Conservation (phyloP, 495 filamentous ascomycete species). For the Penicillium mononematosum region DNA sequence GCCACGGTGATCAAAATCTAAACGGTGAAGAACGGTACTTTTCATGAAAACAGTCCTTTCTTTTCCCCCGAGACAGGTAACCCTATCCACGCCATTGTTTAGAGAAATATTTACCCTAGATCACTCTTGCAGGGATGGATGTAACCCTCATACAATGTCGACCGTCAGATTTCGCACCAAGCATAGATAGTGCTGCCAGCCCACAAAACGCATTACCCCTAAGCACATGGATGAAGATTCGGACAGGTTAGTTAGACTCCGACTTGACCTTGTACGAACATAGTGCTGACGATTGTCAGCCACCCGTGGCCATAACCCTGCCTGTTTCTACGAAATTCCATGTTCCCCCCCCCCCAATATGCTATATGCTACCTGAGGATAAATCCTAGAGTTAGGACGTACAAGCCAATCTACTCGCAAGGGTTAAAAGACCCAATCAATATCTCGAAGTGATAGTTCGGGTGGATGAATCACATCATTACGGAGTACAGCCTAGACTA, state of each 20-base stretch:
- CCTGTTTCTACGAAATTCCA: not conserved
- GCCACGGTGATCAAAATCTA: no score
- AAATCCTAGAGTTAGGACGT: not conserved
- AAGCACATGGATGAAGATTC: not conserved
- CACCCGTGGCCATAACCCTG: slow-evolving; percentile 5
- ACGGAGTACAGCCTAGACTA: not conserved
- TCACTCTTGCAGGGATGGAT: not conserved
- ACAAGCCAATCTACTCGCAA: not conserved
- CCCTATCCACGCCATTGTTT: no score
- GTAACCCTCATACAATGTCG: not conserved
- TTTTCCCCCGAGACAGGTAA: no score
- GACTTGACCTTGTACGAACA: slow-evolving; percentile 23
- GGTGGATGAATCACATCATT: not conserved
- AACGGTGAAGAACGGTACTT: no score
- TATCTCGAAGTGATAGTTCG: not conserved
- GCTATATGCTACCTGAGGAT: not conserved
- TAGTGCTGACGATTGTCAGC: slow-evolving; percentile 26
- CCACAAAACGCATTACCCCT: not conserved
- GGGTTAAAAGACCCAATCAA: not conserved
- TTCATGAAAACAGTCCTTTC: no score
- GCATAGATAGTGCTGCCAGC: not conserved
- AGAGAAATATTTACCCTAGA: not conserved
- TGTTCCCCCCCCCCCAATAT: no score
- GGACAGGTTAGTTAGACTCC: slow-evolving; percentile 5
- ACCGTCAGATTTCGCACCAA: not conserved